These are phyloP conservation scores for Leavenworthia alabamica DNA, from an alignment of 345 rosid species.

Conservation along the genomic window DNA sequence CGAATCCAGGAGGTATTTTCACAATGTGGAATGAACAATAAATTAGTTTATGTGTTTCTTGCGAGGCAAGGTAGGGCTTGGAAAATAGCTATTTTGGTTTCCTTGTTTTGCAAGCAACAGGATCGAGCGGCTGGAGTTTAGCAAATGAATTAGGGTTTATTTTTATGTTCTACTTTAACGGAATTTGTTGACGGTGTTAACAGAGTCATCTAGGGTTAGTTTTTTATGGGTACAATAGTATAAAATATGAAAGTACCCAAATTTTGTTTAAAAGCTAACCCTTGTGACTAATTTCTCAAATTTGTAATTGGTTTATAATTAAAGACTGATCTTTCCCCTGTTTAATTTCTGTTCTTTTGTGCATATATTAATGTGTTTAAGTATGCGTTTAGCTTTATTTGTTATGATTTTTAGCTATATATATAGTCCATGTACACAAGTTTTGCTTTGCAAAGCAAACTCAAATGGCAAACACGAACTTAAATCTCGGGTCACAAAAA, in stretches of 20 bases:
- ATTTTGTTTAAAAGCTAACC: constrained; percentile 29
- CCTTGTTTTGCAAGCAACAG: constrained; percentile 7
- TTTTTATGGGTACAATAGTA: constrained; percentile 22
- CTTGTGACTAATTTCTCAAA: constrained; percentile 23
- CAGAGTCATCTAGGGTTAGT: constrained; percentile 27
- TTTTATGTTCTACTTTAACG: neutral
- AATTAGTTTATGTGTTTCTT: neutral
- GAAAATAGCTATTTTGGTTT: neutral
- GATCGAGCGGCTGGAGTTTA: constrained; percentile 10
- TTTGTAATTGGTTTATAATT: constrained; percentile 14
- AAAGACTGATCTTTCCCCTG: neutral
- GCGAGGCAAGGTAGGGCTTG: constrained; percentile 16
- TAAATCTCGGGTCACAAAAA: too few species aligned
- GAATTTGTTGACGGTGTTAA: constrained; percentile 25
- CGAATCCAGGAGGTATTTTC: constrained; percentile 64
- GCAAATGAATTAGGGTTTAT: constrained; percentile 12
- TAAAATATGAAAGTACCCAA: constrained; percentile 18
- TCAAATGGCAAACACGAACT: too few species aligned
- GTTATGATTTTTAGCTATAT: too few species aligned
- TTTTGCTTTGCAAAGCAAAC: too few species aligned
- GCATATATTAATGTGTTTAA: too few species aligned
- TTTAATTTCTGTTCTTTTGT: too few species aligned
- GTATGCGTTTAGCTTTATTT: too few species aligned
- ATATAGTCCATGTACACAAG: too few species aligned
- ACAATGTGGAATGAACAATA: constrained; percentile 87